Conservation (phyloP, 106 monocot genomes). For the Triglochin maritima region DNA sequence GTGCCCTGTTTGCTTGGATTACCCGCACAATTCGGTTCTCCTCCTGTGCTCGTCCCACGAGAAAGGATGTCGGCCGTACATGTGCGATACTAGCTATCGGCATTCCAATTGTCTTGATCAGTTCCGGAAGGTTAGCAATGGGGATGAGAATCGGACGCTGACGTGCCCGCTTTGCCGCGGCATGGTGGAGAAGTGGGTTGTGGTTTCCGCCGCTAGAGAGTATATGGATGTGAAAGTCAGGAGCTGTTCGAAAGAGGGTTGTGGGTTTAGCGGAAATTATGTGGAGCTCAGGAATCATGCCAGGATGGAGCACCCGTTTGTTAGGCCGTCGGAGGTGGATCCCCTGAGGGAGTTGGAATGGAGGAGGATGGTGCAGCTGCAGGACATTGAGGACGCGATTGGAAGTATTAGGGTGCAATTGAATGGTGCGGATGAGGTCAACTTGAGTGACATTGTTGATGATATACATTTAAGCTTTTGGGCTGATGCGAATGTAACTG, state of each 20-base stretch:
- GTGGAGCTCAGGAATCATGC: constrained; percentile 73
- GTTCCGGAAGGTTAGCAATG: constrained; percentile 42
- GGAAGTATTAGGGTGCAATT: constrained; percentile 46
- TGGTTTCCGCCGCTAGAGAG: constrained; percentile 35
- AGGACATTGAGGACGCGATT: constrained; percentile 64
- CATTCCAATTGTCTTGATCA: constrained; percentile 96
- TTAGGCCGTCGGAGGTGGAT: constrained; percentile 51
- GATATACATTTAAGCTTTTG: background rate
- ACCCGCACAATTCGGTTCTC: constrained; percentile 94
- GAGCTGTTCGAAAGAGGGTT: constrained; percentile 63
- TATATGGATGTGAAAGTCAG: constrained; percentile 61
- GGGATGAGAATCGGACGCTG: constrained; percentile 6
- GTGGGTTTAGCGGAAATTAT: constrained; percentile 48
- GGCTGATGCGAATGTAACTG: background rate
- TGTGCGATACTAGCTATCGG: constrained; percentile 89
- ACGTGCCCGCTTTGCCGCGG: constrained; percentile 82
- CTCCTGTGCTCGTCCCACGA: constrained; percentile 58
- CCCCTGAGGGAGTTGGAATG: constrained; percentile 74
- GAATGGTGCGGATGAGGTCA: constrained; percentile 10
- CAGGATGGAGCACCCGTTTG: constrained; percentile 52
- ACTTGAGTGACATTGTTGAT: background rate
- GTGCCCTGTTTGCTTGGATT: constrained; percentile 90
- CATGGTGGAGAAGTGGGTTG: constrained; percentile 35
- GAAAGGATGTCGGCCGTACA: constrained; percentile 78
- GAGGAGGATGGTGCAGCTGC: constrained; percentile 66